A percentile compares a stretch with the other conserved stretches of the same genome.
Evolutionary conservation across 345 rosid genomes (phyloP).

Genomic region (Melaleuca alternifolia): DNA sequence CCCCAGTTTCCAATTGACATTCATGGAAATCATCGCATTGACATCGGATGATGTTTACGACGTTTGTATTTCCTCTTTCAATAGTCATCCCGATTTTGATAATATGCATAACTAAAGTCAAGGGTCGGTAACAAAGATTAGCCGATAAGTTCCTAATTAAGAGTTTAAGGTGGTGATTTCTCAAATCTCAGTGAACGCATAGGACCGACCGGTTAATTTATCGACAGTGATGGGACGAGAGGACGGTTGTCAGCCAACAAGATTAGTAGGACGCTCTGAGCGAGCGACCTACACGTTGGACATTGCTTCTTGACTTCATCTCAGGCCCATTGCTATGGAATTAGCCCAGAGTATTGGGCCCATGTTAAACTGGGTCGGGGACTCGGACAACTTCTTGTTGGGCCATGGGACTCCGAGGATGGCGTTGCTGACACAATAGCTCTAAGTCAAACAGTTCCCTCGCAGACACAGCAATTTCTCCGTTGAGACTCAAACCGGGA

Average conservation of each 20-base stretch:
- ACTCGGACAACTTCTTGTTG: background rate
- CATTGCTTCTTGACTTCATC: background rate
- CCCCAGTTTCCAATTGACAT: rapidly evolving
- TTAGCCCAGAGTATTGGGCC: background rate
- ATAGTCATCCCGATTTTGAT: background rate
- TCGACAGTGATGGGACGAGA: background rate
- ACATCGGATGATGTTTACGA: background rate
- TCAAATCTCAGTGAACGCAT: background rate
- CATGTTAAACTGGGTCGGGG: background rate
- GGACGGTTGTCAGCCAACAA: background rate
- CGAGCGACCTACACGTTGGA: background rate
- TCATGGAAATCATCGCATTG: background rate
- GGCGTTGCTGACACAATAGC: background rate
- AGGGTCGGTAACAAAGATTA: background rate
- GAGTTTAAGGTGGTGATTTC: background rate
- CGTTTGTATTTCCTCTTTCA: rapidly evolving
- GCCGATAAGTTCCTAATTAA: background rate
- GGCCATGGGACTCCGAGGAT: background rate
- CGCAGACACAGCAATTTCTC: background rate
- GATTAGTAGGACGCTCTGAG: background rate
- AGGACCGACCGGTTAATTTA: background rate
- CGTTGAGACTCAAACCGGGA: background rate
- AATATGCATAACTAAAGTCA: background rate
- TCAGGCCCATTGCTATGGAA: background rate
- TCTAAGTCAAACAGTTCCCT: background rate